Evolutionary conservation across 2,329 filamentous ascomycete genomes (phyloP), one percentile per base, ranked within the genome.

Genomic region (Aspergillus ibericus): DNA sequence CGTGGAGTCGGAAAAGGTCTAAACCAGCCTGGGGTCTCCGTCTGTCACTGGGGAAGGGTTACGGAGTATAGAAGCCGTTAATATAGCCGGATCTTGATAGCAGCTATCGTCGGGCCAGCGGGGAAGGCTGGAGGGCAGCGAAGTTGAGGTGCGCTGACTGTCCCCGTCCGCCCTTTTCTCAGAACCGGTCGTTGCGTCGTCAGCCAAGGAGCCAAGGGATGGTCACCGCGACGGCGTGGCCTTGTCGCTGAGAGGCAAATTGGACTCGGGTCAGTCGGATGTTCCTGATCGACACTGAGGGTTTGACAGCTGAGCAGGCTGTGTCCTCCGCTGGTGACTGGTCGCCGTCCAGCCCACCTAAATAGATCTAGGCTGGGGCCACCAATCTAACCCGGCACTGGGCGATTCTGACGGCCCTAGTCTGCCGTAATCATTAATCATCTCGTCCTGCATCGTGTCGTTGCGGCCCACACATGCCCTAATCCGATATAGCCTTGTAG

Each of bases 1-100:
- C 25, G 62, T 55, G 62, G 58, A 59, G 51, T 59, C 59, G 49
- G 59, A 63, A 63, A 61, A 58, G 42, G 34, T 57, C 50, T 61
- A 46, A 59, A 46, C 44, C 51, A 47, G 36, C 51, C 36, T 55
- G 49, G 44, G 46, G 46, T 53, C 36, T 29, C 40, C 51, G 40
- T 44, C 38, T 32, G 40, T 53, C 51, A 53, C 40, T 12, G 51
- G 36, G 18, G 32, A 53, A 18, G n/a, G 51, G 36, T 32, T 34
- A n/a, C n/a, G n/a, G n/a, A n/a, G n/a, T n/a, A 53, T 53, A 53
- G 38, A 16, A 42, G 36, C 51, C 51, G 51, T 29, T 44, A 34
- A 13, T 53, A 53, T 53, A 42, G 36, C 51, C 34, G 40, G 22
- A 52, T 18, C n/a, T 22, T 29, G 36, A 29, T 29, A 32, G 10